These are phyloP conservation scores for Aspergillus costaricaensis DNA, from an alignment of 2,329 filamentous ascomycete species.

Conservation along the genomic window DNA sequence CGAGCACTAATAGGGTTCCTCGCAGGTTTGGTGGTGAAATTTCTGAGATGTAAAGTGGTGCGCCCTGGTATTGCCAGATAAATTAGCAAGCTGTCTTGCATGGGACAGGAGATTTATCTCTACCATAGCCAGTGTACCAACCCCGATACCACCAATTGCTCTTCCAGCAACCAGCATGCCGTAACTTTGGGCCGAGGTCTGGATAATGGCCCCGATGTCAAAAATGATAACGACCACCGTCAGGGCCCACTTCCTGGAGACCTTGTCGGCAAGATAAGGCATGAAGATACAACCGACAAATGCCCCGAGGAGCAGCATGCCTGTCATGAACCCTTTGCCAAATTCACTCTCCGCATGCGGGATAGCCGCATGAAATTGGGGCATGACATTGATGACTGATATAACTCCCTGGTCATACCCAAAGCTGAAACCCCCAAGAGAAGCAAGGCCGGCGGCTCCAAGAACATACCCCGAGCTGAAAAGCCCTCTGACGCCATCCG, in stretches of 20 bases:
- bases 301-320: conserved; percentile 46
- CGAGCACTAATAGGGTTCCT: conserved; percentile 25
- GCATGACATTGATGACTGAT: conserved; percentile 49
- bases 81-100: too few species aligned
- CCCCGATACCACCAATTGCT: conserved; percentile 39
- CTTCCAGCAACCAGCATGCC: conserved; percentile 36
- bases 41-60: conserved; percentile 55
- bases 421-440: conserved; percentile 44
- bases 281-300: conserved; percentile 43
- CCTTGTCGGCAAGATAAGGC: conserved; percentile 39
- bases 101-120: background rate
- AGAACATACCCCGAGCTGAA: conserved; percentile 43
- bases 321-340: conserved; percentile 43
- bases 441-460: conserved; percentile 46
- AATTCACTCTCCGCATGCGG: conserved; percentile 39
- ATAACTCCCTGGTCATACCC: conserved; percentile 51
- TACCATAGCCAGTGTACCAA: conserved; percentile 40
- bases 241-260: conserved; percentile 47
- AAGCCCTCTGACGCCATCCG: conserved; percentile 34
- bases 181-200: conserved; percentile 30
- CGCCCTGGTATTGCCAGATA: conserved; percentile 11
- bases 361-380: conserved; percentile 46
- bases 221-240: conserved; percentile 38
- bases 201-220: conserved; percentile 47
- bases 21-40: conserved; percentile 36